These are phyloP conservation scores for Ascochyta clinopodiicola DNA, from an alignment of 2,329 filamentous ascomycete species.

Conservation along the genomic window DNA sequence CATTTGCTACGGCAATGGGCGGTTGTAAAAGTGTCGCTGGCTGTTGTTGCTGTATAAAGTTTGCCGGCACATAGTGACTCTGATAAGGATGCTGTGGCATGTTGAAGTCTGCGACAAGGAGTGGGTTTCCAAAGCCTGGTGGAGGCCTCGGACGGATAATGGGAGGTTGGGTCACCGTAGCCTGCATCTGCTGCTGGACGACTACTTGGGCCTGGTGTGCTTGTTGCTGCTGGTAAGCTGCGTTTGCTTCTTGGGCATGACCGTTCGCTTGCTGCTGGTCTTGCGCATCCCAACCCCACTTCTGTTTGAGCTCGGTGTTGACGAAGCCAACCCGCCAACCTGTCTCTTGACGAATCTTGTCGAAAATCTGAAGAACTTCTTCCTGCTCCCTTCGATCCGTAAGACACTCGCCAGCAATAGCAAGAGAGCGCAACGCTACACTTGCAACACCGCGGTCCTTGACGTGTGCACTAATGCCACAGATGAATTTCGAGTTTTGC, in stretches of 20 bases:
- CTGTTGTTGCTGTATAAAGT: constrained; percentile 49
- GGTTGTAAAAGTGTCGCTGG: constrained; percentile 29
- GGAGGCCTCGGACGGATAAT: constrained; percentile 44
- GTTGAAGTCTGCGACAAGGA: constrained; percentile 76
- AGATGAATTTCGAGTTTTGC: constrained; percentile 82
- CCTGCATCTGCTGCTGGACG: constrained; percentile 17
- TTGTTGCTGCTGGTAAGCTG: constrained; percentile 32
- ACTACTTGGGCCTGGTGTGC: constrained; percentile 21
- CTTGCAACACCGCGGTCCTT: constrained; percentile 80
- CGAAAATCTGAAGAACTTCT: constrained; percentile 79
- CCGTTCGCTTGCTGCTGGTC: constrained; percentile 43
- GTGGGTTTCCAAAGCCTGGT: constrained; percentile 69
- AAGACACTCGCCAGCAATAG: constrained; percentile 77
- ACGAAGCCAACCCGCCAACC: constrained; percentile 79
- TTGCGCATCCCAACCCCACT: constrained; percentile 73
- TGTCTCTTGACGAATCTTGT: constrained; percentile 75
- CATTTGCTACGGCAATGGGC: constrained; percentile 27
- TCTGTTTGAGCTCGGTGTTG: constrained; percentile 73
- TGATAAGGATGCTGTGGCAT: constrained; percentile 82
- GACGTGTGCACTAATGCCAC: constrained; percentile 85
- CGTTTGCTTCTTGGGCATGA: constrained; percentile 27
- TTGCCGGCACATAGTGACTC: constrained; percentile 78
- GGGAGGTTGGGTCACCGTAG: constrained; percentile 20
- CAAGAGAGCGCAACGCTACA: constrained; percentile 79
- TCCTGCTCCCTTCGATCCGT: constrained; percentile 74